Percentiles rank a stretch among this genome's conserved stretches.
Conservation (phyloP, 306 rosid genomes). For the Crotalaria pallida region DNA sequence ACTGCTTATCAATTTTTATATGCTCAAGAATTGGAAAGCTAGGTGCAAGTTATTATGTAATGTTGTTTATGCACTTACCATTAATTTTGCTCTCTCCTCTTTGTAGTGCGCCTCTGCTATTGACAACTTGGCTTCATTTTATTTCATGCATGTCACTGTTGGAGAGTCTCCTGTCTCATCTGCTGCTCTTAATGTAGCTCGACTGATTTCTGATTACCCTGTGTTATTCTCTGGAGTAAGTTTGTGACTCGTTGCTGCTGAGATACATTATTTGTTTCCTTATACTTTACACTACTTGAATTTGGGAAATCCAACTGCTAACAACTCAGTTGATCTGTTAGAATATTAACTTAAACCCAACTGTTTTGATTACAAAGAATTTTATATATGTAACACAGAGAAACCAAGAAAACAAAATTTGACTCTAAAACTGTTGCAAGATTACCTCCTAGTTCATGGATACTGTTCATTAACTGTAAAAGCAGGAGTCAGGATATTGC, state of each 20-base stretch:
- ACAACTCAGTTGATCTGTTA: neutral
- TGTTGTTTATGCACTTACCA: neutral
- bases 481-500: neutral
- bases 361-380: neutral
- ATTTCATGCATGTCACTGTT: slow-evolving; percentile 59
- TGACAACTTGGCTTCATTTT: slow-evolving; percentile 77
- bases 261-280: neutral
- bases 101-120: slow-evolving; percentile 79
- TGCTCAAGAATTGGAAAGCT: slow-evolving; percentile 5
- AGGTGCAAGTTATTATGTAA: neutral
- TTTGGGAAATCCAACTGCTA: neutral
- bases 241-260: neutral
- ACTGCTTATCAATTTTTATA: neutral
- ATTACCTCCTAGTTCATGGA: neutral
- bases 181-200: slow-evolving; percentile 50
- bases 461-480: neutral
- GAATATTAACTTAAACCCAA: neutral
- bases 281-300: neutral
- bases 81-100: neutral
- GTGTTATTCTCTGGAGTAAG: slow-evolving; percentile 80
- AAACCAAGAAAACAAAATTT: neutral
- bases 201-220: slow-evolving; percentile 55
- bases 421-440: neutral
- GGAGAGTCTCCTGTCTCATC: slow-evolving; percentile 62
- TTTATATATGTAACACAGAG: neutral